Evolutionary conservation across 257 asterid genomes (phyloP).

Genomic region (Marsdenia floribunda): DNA sequence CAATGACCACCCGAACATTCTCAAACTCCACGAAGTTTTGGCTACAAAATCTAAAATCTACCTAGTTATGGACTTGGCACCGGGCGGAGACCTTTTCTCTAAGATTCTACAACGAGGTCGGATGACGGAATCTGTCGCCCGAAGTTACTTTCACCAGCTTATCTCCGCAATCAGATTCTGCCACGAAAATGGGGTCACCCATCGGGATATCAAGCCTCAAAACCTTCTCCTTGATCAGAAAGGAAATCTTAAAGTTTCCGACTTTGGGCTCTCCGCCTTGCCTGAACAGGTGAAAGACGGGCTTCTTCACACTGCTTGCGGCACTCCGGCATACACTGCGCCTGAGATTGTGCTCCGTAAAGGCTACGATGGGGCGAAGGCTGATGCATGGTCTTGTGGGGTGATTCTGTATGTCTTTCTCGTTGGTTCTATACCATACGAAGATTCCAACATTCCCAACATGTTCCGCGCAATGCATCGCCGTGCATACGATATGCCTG

Average conservation of each 20-base stretch:
- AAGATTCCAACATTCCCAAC: slow-evolving; percentile 52
- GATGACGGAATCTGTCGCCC: slow-evolving; percentile 51
- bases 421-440: slow-evolving; percentile 63
- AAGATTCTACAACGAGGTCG: slow-evolving; percentile 52
- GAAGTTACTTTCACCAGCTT: slow-evolving; percentile 56
- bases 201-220: slow-evolving; percentile 91
- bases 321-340: slow-evolving; percentile 90
- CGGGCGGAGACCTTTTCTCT: slow-evolving; percentile 69
- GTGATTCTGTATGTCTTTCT: slow-evolving; percentile 57
- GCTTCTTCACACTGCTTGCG: slow-evolving; percentile 69
- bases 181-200: slow-evolving; percentile 75
- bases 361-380: slow-evolving; percentile 78
- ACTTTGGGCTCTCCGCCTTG: slow-evolving; percentile 86
- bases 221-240: slow-evolving; percentile 63
- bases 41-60: slow-evolving; percentile 76
- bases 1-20: slow-evolving; percentile 67
- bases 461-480: slow-evolving; percentile 76
- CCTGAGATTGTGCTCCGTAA: slow-evolving; percentile 71
- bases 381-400: slow-evolving; percentile 98
- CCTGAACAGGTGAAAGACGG: slow-evolving; percentile 62
- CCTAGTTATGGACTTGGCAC: slow-evolving; percentile 89
- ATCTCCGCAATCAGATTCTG: slow-evolving; percentile 74
- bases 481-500: slow-evolving; percentile 49
- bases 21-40: slow-evolving; percentile 73
- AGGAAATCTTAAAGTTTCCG: slow-evolving; percentile 62